Base-by-base conservation (phyloP, 2,329 filamentous ascomycete genomes). In the Paracamarosporium sp. region DNA sequence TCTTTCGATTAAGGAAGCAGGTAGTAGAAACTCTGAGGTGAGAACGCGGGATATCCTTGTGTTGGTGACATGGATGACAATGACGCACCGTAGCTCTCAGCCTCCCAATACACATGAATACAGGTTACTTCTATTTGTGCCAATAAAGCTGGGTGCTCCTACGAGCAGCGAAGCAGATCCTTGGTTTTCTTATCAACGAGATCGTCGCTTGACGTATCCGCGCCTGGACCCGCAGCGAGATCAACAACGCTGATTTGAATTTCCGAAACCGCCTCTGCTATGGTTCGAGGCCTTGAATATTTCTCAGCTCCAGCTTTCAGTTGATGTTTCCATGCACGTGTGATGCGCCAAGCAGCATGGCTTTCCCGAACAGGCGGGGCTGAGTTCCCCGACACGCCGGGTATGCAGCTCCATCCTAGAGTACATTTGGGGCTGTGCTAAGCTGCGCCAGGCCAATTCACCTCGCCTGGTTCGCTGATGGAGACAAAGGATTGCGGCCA, bases 341-440 rank as follows among this genome's bases (percentile, higher is more conserved):
- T 33, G 24, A 8, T 24, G 28, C 24, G 47, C 47, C 33, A 50
- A 50, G 44, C 11, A 30, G 27, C 33, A n/a, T 38, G 47, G 33
- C 33, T 38, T n/a, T 50, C 33, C 28, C 24, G 22, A 28, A 36
- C 5, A 38, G 30, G 33, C 47, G 47, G 47, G 47, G 47, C 47
- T 50, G 31, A 50, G 47, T 24, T 50, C 44, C 20, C 28, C 33
- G 25, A n/a, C 27, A 48, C 31, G 13, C n/a, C 12, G 20, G n/a
- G n/a, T n/a, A n/a, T n/a, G n/a, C n/a, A 33, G 15, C 24, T 24
- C 15, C 22, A 35, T 25, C 17, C 30, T 24, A 17, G 36, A 4
- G 20, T 45, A 25, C 43, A 30, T 20, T 28, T 50, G 47, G 47
- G 47, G 47, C 47, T 50, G 33, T 50, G 47, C 33, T 50, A 40